Conservation (phyloP, 2,329 filamentous ascomycete genomes). For the Cercospora zeae-maydis region DNA sequence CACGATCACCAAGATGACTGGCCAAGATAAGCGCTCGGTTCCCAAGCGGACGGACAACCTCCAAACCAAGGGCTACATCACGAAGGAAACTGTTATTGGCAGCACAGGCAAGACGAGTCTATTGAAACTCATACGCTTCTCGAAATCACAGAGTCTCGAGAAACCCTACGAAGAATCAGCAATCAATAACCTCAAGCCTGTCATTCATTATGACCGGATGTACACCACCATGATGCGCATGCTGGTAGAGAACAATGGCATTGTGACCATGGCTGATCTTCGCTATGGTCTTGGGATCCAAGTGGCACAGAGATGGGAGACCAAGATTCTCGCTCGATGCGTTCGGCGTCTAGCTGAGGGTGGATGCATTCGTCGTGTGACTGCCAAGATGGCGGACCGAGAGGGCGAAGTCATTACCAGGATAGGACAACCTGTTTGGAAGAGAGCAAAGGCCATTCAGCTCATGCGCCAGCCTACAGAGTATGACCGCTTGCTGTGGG, state of each 20-base stretch:
- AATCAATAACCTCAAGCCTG: constrained; percentile 18
- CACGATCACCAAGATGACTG: constrained; percentile 52
- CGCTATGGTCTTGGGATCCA: constrained; percentile 44
- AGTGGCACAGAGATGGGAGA: constrained; percentile 36
- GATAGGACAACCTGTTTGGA: constrained; percentile 6
- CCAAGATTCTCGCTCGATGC: constrained; percentile 39
- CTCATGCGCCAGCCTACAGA: constrained; percentile 40
- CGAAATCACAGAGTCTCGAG: constrained; percentile 22
- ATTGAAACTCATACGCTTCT: constrained; percentile 51
- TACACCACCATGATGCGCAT: constrained; percentile 48
- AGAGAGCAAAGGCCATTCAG: constrained; percentile 33
- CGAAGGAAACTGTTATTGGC: constrained; percentile 51
- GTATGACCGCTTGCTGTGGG: constrained; percentile 29
- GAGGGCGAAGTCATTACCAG: constrained; percentile 21
- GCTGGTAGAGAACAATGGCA: constrained; percentile 47
- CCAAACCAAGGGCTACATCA: constrained; percentile 58
- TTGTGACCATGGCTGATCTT: constrained; percentile 53
- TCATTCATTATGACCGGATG: constrained; percentile 48
- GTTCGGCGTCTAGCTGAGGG: constrained; percentile 40
- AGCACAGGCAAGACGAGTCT: constrained; percentile 54
- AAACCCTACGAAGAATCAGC: constrained; percentile 7
- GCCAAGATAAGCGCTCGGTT: constrained; percentile 63
- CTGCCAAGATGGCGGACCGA: constrained; percentile 15
- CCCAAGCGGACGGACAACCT: constrained; percentile 58
- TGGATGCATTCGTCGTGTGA: constrained; percentile 38